Evolutionary conservation across 2,329 filamentous ascomycete species (phyloP).

Genomic region (Fusarium continuum): DNA sequence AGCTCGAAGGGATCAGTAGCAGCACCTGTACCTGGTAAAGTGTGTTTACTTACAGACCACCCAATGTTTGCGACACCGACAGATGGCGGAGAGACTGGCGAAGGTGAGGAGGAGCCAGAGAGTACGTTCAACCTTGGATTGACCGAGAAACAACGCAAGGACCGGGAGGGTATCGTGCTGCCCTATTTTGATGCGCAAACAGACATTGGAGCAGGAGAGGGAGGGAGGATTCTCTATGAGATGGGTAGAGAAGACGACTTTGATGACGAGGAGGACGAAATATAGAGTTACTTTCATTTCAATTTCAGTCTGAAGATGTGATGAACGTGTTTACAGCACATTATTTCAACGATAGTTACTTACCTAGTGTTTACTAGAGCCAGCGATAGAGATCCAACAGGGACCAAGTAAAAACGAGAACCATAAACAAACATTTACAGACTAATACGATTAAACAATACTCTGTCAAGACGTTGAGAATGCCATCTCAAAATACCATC

Average conservation of each 20-base stretch:
- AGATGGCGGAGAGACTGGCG: slow-evolving; percentile 47
- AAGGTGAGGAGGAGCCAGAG: slow-evolving; percentile 65
- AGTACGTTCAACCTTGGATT: slow-evolving; percentile 88
- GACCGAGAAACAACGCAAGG: slow-evolving; percentile 88
- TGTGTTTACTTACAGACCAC: slow-evolving; percentile 79
- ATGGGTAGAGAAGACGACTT: slow-evolving; percentile 98
- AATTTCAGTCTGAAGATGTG: too few relatives aligned
- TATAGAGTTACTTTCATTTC: slow-evolving; percentile 61
- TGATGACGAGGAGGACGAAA: slow-evolving; percentile 95
- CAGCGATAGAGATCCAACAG: too few relatives aligned
- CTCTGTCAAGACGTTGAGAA: not conserved
- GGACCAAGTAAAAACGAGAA: too few relatives aligned
- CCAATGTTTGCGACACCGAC: slow-evolving; percentile 67
- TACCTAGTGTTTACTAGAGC: not conserved
- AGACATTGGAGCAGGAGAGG: slow-evolving; percentile 79
- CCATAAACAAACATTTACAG: too few relatives aligned
- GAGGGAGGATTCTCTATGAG: slow-evolving; percentile 93
- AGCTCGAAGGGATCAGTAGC: slow-evolving; percentile 42
- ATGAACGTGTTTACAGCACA: too few relatives aligned
- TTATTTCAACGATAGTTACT: too few relatives aligned
- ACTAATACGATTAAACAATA: not conserved
- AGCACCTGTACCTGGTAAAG: slow-evolving; percentile 44
- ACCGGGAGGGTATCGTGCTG: slow-evolving; percentile 87
- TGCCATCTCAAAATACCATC: not conserved
- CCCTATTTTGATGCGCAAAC: slow-evolving; percentile 98